Base-by-base conservation (phyloP, 805 yeast genomes). In the Priceomyces haplophilus region DNA sequence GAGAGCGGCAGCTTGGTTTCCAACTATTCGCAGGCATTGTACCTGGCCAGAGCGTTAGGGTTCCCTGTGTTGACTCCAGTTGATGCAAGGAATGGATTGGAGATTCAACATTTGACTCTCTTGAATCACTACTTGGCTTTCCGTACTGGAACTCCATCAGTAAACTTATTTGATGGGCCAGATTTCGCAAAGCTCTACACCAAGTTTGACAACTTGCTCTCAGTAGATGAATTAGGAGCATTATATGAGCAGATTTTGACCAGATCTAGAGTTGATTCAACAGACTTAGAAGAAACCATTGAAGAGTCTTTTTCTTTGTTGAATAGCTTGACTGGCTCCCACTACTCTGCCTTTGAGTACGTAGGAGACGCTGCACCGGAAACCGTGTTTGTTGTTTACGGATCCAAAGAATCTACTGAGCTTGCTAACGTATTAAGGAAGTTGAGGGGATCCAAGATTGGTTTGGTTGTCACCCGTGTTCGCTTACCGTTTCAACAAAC, bases 121-220 rank as follows among this genome's bases (percentile, higher is more conserved):
- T 71, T 88, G 52, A 75, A 88, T 38, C 69, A 82, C 34, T 83
- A 76, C 40, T 66, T 83, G 50, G 82, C 90, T 16, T 50, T 60
- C 3, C 53, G 63, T 41, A 62, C 65, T 23, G 71, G 77, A 24
- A 64, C 65, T 20, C 85, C 95, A 3, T 74, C 83, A 11, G 59
- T 88, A 43, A 82, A 86, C 62, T 71, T 88, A 48, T 88, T 83
- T 59, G 97, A 90, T 61, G 97, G 97, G 25, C 72, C 85, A 11
- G 75, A 80, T 40, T 82, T 78, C 44, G 58, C 78, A 45, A 78
- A 76, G 48, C 73, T 77, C 41, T 72, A 64, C 60, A 67, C 75
- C 50, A 75, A 71, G 44, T 68, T 72, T 48, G 54, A 66, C n/a
- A 63, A 71, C 42, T 70, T 73, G 41, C 56, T 73, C 43, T 60